Conservation (phyloP, 106 monocot genomes). For the Acorus calamus region DNA sequence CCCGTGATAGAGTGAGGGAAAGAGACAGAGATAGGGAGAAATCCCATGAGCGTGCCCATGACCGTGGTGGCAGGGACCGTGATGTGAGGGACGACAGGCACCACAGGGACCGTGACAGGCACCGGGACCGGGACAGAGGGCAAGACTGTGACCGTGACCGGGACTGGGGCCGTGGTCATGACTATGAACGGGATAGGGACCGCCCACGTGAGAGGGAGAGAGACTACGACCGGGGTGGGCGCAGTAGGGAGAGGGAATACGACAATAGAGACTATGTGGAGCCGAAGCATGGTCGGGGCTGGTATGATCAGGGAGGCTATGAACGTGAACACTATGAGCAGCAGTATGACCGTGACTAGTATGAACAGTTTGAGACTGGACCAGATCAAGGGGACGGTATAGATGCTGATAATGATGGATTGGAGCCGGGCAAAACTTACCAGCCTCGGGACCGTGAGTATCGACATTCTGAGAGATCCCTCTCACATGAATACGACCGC, state of each 20-base stretch:
- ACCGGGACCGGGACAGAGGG: constrained; percentile 33
- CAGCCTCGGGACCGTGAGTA: constrained; percentile 1
- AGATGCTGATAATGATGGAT: constrained; percentile 36
- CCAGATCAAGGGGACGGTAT: constrained; percentile 57
- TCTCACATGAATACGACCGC: constrained; percentile 20
- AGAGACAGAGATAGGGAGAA: constrained; percentile 38
- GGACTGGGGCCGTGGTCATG: constrained; percentile 17
- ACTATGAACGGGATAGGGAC: constrained; percentile 31
- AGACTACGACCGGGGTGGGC: constrained; percentile 2
- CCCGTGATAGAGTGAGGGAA: constrained; percentile 55
- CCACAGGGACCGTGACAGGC: constrained; percentile 12
- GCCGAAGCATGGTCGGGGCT: constrained; percentile 22
- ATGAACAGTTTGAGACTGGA: constrained; percentile 19
- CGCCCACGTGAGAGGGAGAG: constrained; percentile 23
- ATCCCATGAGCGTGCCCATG: constrained; percentile 11
- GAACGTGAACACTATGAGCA: constrained; percentile 13
- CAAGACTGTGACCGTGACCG: constrained; percentile 30
- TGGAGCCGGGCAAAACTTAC: too few species aligned
- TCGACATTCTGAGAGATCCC: constrained; percentile 26
- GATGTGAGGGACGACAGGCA: not conserved
- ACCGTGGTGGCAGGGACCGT: constrained; percentile 29
- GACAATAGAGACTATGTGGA: constrained; percentile 19
- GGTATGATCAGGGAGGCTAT: constrained; percentile 22
- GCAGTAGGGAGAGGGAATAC: constrained; percentile 9
- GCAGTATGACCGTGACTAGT: not conserved